Evolutionary conservation across 352 stramenopile species (phyloP).

Genomic region (Vaucheria bursata): DNA sequence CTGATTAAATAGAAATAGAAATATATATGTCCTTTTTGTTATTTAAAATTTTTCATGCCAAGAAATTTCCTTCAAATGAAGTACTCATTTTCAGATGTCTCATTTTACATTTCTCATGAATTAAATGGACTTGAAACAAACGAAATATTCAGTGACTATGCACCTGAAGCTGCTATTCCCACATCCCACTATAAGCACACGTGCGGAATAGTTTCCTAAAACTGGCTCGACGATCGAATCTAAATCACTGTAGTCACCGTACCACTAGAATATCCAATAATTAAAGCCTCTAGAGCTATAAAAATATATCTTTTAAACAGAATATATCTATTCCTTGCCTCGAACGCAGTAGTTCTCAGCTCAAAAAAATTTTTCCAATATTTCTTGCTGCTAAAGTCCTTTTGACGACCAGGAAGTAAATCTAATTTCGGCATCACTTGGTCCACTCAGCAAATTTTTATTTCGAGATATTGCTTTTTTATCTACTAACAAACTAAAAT

Average conservation of each 20-base stretch:
- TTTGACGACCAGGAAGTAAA: slow-evolving; percentile 38
- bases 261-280: slow-evolving; percentile 14
- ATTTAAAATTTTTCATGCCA: too few relatives aligned
- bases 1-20: too few relatives aligned
- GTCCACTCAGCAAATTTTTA: not conserved
- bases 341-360: slow-evolving; percentile 35
- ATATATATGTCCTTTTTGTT: too few relatives aligned
- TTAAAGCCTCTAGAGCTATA: not conserved
- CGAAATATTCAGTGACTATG: too few relatives aligned
- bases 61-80: too few relatives aligned
- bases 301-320: slow-evolving; percentile 10
- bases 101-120: too few relatives aligned
- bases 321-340: not conserved
- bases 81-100: too few relatives aligned
- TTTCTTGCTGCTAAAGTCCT: slow-evolving; percentile 38
- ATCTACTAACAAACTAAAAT: not conserved
- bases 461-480: not conserved
- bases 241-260: slow-evolving; percentile 38
- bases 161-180: slow-evolving; percentile 41
- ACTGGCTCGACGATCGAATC: slow-evolving; percentile 21
- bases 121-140: too few relatives aligned
- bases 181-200: slow-evolving; percentile 37
- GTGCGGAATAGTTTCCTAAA: slow-evolving; percentile 12
- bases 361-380: slow-evolving; percentile 47
- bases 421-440: not conserved